Evolutionary conservation across 2,329 filamentous ascomycete species (phyloP), one percentile per base, ranked within the genome.

Genomic region (Blumeriella jaapii): DNA sequence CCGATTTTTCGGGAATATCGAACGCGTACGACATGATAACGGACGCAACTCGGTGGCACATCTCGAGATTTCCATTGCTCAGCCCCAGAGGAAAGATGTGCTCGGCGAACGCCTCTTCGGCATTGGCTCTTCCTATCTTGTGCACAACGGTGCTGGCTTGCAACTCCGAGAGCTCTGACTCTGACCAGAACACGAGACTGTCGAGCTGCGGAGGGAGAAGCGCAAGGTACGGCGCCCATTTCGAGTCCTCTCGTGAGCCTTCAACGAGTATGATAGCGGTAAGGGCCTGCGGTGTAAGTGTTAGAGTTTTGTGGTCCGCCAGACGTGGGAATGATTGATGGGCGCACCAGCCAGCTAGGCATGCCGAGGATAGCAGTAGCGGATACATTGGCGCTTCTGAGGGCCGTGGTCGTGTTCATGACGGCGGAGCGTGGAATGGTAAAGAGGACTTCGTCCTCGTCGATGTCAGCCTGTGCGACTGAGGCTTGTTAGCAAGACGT

Each of bases 11-110:
- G 3, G 54, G 50, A 29, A 82, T 68, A 45, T 82, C 78, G 51
- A 82, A 82, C 5, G 76, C 77, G 53, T 82, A 82, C 5, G 76
- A 74, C 77, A 82, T 82, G 46, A 82, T 79, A 12, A 74, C 65
- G 6, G 71, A 78, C 8, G 72, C 78, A 64, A 81, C 76, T 19
- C 67, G 62, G 53, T 82, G 78, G 50, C 72, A 73, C 9, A 52
- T 51, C 40, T 64, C 51, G 40, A 64, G 46, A 56, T 53, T 35
- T 67, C 58, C 42, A 46, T 56, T 43, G 44, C 44, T 31, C 49
- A 71, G 47, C 9, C 67, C 56, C n/a, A 77, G 55, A 2, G 73
- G 74, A 4, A 70, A 50, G 16, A 80, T 56, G 16, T 64, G 60
- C 20, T 68, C 58, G 6, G 59, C 56, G 50, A 81, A 79, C 22